phyloP scores from a whole-genome alignment of 768 basidiomycete genomes.

The Calocybe gangraenosa region DNA sequence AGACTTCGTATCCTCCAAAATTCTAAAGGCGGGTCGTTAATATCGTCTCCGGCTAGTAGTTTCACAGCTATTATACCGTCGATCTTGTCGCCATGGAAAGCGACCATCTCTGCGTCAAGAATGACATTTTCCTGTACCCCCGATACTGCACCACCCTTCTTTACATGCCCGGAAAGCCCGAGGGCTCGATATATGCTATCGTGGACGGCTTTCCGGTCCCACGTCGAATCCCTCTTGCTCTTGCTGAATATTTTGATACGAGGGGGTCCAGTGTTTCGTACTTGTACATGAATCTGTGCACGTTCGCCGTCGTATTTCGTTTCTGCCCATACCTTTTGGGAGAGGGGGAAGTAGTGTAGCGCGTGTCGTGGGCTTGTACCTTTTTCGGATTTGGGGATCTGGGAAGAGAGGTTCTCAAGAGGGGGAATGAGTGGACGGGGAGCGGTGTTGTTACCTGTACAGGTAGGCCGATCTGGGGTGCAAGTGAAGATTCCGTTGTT shows the following conservation, averaged over 20 bases:
- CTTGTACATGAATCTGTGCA: conserved; percentile 84
- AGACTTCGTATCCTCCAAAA: conserved; percentile 72
- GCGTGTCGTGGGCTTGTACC: conserved; percentile 59
- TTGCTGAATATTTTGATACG: conserved; percentile 83
- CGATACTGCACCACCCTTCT: conserved; percentile 7
- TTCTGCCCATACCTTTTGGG: conserved; percentile 71
- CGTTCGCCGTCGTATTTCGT: conserved; percentile 95
- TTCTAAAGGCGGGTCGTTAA: conserved; percentile 37
- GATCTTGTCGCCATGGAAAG: conserved; percentile 63
- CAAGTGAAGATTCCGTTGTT: conserved; percentile 18
- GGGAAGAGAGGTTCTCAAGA: conserved; percentile 1
- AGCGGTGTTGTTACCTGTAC: conserved; percentile 44
- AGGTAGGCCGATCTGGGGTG: conserved; percentile 53
- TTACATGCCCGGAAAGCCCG: conserved; percentile 28
- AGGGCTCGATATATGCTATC: conserved; percentile 57
- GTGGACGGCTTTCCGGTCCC: conserved; percentile 67
- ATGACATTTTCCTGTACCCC: conserved; percentile 39
- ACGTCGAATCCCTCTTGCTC: conserved; percentile 78
- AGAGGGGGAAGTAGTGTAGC: conserved; percentile 36
- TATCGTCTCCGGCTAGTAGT: not conserved
- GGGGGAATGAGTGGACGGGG: not conserved
- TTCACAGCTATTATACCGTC: conserved; percentile 50
- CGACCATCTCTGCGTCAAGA: conserved; percentile 88
- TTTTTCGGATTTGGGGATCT: conserved; percentile 85
- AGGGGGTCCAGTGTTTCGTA: conserved; percentile 31